Evolutionary conservation across 768 basidiomycete species (phyloP).

Genomic region (Boletus pseudo-olivaceus): DNA sequence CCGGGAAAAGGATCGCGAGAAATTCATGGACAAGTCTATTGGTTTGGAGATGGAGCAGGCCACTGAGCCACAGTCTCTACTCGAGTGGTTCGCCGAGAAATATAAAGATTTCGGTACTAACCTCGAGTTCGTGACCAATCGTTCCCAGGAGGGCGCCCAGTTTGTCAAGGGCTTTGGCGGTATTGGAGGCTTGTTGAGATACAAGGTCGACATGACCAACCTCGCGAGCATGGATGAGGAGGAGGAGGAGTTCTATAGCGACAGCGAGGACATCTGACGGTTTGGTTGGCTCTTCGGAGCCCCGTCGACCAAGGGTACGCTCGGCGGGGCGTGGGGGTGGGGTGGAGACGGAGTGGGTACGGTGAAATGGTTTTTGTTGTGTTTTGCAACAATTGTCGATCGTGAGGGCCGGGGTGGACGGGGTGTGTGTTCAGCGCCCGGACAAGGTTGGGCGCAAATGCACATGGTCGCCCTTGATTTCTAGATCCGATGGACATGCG

Average conservation of each 20-base stretch:
- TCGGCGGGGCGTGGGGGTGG: constrained; percentile 57
- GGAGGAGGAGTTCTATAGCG: constrained; percentile 81
- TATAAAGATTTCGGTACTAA: constrained; percentile 97
- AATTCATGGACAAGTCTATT: constrained; percentile 94
- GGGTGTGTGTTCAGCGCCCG: constrained; percentile 5
- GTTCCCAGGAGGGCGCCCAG: constrained; percentile 95
- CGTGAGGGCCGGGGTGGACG: not conserved
- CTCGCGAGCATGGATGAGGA: constrained; percentile 72
- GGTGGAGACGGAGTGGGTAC: constrained; percentile 2
- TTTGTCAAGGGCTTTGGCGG: constrained; percentile 99
- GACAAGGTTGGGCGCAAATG: constrained; percentile 8
- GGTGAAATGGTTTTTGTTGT: constrained; percentile 4
- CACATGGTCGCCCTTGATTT: constrained; percentile 4
- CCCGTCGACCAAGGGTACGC: constrained; percentile 59
- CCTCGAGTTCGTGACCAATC: constrained; percentile 94
- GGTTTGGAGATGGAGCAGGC: constrained; percentile 93
- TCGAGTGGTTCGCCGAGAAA: constrained; percentile 99
- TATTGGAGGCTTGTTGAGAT: constrained; percentile 91
- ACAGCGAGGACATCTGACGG: constrained; percentile 78
- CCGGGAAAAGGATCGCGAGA: constrained; percentile 90
- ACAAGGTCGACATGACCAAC: constrained; percentile 95
- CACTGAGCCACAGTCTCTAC: constrained; percentile 75
- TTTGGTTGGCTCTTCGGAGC: constrained; percentile 85
- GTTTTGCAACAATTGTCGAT: constrained; percentile 2
- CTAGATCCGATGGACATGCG: constrained; percentile 13